These are phyloP conservation scores for Ganoderma meredithae DNA, from an alignment of 1,284 basidiomycete genomes.

Conservation along the genomic window DNA sequence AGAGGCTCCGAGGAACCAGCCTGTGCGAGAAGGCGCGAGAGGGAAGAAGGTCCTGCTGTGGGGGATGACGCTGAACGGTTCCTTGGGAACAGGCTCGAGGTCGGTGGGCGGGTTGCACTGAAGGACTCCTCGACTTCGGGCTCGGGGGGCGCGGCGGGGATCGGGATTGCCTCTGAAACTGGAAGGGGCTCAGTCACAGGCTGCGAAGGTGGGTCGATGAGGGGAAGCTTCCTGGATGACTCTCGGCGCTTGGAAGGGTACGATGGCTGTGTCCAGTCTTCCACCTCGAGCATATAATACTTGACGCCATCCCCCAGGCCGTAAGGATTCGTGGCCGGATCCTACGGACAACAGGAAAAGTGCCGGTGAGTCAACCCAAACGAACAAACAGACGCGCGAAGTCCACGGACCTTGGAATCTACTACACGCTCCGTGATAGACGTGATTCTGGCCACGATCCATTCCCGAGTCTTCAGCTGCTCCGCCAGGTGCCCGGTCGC, in stretches of 20 bases:
- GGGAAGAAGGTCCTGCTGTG: slow-evolving; percentile 72
- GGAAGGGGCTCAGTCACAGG: slow-evolving; percentile 29
- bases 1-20: slow-evolving; percentile 45
- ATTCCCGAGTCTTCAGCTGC: slow-evolving; percentile 87
- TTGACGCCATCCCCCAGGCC: slow-evolving; percentile 90
- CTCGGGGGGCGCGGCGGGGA: slow-evolving; percentile 64
- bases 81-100: slow-evolving; percentile 70
- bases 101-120: slow-evolving; percentile 63
- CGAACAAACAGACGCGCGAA: slow-evolving; percentile 15
- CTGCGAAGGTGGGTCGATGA: slow-evolving; percentile 41
- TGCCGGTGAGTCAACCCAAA: background rate
- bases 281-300: slow-evolving; percentile 93
- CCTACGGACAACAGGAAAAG: slow-evolving; percentile 50
- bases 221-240: slow-evolving; percentile 58
- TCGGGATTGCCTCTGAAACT: slow-evolving; percentile 45
- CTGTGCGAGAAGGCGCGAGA: slow-evolving; percentile 78
- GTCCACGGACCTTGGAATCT: slow-evolving; percentile 68
- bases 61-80: slow-evolving; percentile 73
- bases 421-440: slow-evolving; percentile 89
- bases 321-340: slow-evolving; percentile 77
- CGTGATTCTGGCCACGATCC: slow-evolving; percentile 93
- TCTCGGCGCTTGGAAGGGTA: slow-evolving; percentile 64
- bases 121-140: slow-evolving; percentile 75
- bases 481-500: slow-evolving; percentile 86
- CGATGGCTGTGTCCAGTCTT: slow-evolving; percentile 86